Base-by-base conservation (phyloP, 495 filamentous ascomycete species). In the Opeltia flavorubescens region DNA sequence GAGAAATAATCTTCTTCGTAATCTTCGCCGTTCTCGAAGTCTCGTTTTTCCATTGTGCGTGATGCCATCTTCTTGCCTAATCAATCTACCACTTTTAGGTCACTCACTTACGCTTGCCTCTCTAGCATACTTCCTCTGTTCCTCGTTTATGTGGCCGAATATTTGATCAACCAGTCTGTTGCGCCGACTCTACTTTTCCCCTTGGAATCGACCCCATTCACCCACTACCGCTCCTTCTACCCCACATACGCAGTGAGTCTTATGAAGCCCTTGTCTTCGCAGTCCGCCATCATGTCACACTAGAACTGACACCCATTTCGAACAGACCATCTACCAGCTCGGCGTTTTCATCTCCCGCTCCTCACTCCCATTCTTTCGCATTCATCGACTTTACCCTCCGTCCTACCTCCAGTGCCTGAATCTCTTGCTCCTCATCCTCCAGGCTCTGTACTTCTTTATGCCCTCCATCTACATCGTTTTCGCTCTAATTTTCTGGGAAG, bases 301-400 rank as follows among this genome's bases (percentile, higher is more conserved):
- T 18, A 2, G 15, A 6, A 94, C 94, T 55, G 85, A 88, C n/a
- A 72, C 76, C n/a, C 94, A 94, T 60, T 79, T 79, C 51, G 84
- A 87, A 39, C 38, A 41, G 38, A 41, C 38, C 47, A 78, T 95
- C 50, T 98, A 98, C 64, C 89, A 98, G 67, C 65, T 84, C 3
- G 88, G 89, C 47, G 89, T 95, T 47, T 95, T 95, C 69, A 74
- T 95, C 59, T 91, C 89, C 11, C 83, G 89, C 20, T 94, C 88
- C 4, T 91, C 86, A 0, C 83, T 78, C 2, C 86, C 89, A 0
- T 94, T 95, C 60, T 56, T 93, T 59, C 81, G 87, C 11, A 68
- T 95, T 38, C 83, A 82, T 49, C 60, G 76, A 33, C 73, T 95
- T 15, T 95, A 98, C 59, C 46, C 83, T 1, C 87, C 88, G 0